Evolutionary conservation across 345 rosid species (phyloP).

Genomic region (Pugionium cornutum): DNA sequence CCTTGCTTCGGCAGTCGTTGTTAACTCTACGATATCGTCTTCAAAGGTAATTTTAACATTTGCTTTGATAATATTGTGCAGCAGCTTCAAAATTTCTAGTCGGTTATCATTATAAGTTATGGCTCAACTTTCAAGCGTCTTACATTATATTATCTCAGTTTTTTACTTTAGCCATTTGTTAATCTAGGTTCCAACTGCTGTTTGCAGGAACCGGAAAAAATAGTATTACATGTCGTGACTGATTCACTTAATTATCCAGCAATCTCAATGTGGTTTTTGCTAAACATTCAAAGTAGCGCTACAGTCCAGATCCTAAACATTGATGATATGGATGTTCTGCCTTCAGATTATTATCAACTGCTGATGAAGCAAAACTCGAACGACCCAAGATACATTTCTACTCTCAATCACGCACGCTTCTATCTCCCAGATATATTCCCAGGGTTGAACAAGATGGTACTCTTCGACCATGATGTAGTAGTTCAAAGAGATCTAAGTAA

Average conservation of each 20-base stretch:
- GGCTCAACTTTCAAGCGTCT: not conserved
- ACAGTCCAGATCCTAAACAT: constrained; percentile 63
- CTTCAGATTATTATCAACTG: constrained; percentile 50
- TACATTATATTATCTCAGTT: not conserved
- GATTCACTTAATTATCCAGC: constrained; percentile 84
- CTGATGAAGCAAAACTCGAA: constrained; percentile 57
- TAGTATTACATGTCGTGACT: constrained; percentile 83
- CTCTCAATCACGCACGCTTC: constrained; percentile 85
- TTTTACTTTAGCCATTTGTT: constrained; percentile 19
- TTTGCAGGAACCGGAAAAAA: constrained; percentile 67
- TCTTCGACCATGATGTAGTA: constrained; percentile 92
- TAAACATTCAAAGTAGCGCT: constrained; percentile 65
- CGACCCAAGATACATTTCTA: constrained; percentile 68
- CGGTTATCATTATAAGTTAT: not conserved
- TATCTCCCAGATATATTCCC: constrained; percentile 83
- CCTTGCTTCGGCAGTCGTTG: constrained; percentile 85
- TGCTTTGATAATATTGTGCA: not conserved
- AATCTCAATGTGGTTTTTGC: constrained; percentile 86
- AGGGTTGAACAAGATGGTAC: constrained; percentile 64
- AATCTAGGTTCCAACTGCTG: constrained; percentile 23
- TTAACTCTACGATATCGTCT: constrained; percentile 68
- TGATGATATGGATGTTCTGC: constrained; percentile 64
- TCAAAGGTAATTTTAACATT: constrained; percentile 54
- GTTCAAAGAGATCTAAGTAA: constrained; percentile 72
- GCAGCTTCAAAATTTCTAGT: not conserved